phyloP scores from a whole-genome alignment of 805 yeast genomes.

The Ogataea neopini region DNA sequence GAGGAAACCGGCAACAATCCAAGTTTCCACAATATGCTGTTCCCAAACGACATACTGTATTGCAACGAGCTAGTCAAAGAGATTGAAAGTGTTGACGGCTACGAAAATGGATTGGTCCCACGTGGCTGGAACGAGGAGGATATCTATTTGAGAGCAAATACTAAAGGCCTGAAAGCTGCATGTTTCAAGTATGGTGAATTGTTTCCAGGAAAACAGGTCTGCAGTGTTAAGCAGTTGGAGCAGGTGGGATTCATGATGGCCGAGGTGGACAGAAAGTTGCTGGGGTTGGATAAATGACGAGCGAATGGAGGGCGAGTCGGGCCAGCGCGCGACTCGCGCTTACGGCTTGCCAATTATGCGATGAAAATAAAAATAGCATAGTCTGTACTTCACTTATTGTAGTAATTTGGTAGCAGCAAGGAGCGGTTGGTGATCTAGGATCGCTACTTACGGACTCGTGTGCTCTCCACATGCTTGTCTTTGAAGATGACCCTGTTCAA shows the following conservation, averaged over 20 bases:
- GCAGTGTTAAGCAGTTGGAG: slow-evolving; percentile 40
- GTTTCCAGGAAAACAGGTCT: slow-evolving; percentile 41
- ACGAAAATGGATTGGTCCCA: slow-evolving; percentile 47
- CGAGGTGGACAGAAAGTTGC: slow-evolving; percentile 18
- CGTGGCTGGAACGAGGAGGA: slow-evolving; percentile 54
- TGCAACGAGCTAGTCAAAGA: slow-evolving; percentile 42
- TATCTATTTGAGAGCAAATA: slow-evolving; percentile 42
- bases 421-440: too few relatives aligned
- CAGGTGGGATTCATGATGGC: slow-evolving; percentile 39
- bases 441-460: too few relatives aligned
- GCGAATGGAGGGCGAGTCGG: too few relatives aligned
- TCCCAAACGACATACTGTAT: slow-evolving; percentile 60
- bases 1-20: slow-evolving; percentile 44
- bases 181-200: slow-evolving; percentile 40
- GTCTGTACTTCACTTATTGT: too few relatives aligned
- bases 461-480: too few relatives aligned
- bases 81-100: slow-evolving; percentile 22
- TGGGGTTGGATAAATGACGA: neutral
- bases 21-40: slow-evolving; percentile 49
- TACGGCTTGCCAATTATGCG: too few relatives aligned
- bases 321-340: too few relatives aligned
- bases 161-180: slow-evolving; percentile 46
- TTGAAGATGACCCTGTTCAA: too few relatives aligned
- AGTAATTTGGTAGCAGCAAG: too few relatives aligned
- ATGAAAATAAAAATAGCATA: too few relatives aligned